Evolutionary conservation across 1,139 yeast genomes (phyloP).

Genomic region (Lodderomyces theae): DNA sequence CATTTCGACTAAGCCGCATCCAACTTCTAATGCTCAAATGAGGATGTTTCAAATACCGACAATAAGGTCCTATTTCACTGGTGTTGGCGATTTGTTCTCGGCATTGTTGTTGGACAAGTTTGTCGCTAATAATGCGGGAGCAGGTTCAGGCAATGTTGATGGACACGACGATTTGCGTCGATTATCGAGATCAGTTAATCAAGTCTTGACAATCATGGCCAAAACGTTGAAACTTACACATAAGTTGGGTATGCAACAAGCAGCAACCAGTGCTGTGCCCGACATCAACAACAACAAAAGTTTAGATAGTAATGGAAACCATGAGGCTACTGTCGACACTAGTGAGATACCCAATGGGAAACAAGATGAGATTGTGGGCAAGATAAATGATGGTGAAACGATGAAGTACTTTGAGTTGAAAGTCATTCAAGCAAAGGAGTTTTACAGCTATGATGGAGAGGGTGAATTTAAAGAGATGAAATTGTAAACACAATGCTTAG

Average conservation of each 20-base stretch:
- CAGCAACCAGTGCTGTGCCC: constrained; percentile 11
- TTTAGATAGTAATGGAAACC: neutral
- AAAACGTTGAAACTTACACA: constrained; percentile 45
- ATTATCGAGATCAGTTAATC: constrained; percentile 39
- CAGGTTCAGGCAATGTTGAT: no score
- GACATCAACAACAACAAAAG: neutral
- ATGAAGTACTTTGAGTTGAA: constrained; percentile 44
- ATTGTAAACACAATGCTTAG: no score
- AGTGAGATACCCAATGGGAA: constrained; percentile 3
- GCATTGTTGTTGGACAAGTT: constrained; percentile 69
- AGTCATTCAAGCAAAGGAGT: constrained; percentile 35
- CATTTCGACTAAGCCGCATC: constrained; percentile 1
- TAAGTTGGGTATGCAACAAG: constrained; percentile 19
- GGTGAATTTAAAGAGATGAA: constrained; percentile 19
- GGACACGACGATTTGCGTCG: constrained; percentile 10
- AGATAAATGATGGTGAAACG: constrained; percentile 35
- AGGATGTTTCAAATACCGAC: constrained; percentile 46
- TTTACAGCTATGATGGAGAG: constrained; percentile 24
- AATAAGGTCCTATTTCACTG: constrained; percentile 76
- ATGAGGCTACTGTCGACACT: constrained; percentile 1
- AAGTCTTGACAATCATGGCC: constrained; percentile 50
- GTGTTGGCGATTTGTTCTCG: constrained; percentile 90
- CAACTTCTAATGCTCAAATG: constrained; percentile 8
- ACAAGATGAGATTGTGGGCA: constrained; percentile 18
- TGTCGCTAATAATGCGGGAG: constrained; percentile 23